Conservation (phyloP, 1,139 yeast genomes). For the Neolecta irregularis region DNA sequence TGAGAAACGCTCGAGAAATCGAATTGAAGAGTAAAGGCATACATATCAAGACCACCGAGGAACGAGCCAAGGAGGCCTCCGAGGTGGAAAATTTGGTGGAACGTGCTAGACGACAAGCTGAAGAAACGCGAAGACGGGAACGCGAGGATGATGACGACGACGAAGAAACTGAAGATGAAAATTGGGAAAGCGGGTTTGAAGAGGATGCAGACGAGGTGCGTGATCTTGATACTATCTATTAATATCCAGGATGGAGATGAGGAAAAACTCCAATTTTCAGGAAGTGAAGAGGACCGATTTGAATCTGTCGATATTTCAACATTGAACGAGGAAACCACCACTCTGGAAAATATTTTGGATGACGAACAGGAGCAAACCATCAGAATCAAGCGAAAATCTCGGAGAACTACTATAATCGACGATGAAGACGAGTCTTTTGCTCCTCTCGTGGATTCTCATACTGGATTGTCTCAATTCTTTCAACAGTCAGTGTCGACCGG, state of each 20-base stretch:
- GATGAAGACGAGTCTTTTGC: constrained; percentile 12
- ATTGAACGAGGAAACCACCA: not conserved
- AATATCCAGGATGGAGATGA: constrained; percentile 16
- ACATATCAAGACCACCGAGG: constrained; percentile 19
- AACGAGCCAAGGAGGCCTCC: constrained; percentile 21
- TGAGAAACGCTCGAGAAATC: constrained; percentile 19
- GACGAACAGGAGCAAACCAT: too few relatives aligned
- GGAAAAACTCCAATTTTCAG: constrained; percentile 11
- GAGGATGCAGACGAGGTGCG: too few relatives aligned
- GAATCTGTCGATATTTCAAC: not conserved
- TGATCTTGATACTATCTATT: too few relatives aligned
- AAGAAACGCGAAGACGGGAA: constrained; percentile 26
- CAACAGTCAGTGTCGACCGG: constrained; percentile 4
- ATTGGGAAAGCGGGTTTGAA: constrained; percentile 18
- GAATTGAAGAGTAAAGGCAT: constrained; percentile 23
- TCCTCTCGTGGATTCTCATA: constrained; percentile 16
- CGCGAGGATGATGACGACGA: constrained; percentile 24
- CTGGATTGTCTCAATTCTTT: constrained; percentile 17
- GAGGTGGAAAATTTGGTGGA: constrained; percentile 40
- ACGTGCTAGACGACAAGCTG: constrained; percentile 32
- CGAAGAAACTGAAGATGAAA: constrained; percentile 15
- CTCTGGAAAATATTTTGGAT: not conserved
- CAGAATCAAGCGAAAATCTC: too few relatives aligned
- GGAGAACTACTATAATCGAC: too few relatives aligned
- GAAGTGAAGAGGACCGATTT: not conserved